A percentile compares a stretch with the other conserved stretches of the same genome.
These are phyloP conservation scores for Hanseniaspora lachancei DNA, from an alignment of 805 yeast genomes.

Conservation along the genomic window DNA sequence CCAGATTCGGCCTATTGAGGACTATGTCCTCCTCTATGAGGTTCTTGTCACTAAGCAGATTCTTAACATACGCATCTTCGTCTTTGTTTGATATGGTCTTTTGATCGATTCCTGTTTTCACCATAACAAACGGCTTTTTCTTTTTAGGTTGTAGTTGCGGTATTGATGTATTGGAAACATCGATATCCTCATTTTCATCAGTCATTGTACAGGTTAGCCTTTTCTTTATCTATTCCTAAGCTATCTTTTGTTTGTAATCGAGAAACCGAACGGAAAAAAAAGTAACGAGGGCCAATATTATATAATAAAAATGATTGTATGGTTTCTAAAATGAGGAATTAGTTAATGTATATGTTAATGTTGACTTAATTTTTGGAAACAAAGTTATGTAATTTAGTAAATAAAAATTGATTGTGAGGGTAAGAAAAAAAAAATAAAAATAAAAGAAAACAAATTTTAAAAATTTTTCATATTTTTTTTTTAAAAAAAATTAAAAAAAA, in stretches of 20 bases:
- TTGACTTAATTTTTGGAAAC: no score
- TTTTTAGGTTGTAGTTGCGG: neutral
- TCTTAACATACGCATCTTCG: slow-evolving; percentile 10
- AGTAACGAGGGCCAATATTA: no score
- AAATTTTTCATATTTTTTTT: neutral
- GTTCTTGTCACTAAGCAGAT: neutral
- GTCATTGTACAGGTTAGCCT: neutral
- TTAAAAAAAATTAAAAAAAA: neutral
- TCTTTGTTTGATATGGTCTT: neutral
- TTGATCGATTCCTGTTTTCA: slow-evolving; percentile 4
- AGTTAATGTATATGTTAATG: no score
- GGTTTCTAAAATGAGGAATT: no score
- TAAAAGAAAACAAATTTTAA: neutral
- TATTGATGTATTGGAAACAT: neutral
- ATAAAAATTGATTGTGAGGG: no score
- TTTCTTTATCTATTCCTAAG: no score
- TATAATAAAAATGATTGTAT: no score
- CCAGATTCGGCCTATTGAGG: neutral
- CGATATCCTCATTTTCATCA: neutral
- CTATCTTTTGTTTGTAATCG: no score
- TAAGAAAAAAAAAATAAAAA: neutral
- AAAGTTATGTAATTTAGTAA: no score
- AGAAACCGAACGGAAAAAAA: no score
- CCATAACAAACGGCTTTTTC: slow-evolving; percentile 11
- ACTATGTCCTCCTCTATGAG: slow-evolving; percentile 8